Base-by-base conservation (phyloP, 768 basidiomycete species). In the Amanita pallidorosea region DNA sequence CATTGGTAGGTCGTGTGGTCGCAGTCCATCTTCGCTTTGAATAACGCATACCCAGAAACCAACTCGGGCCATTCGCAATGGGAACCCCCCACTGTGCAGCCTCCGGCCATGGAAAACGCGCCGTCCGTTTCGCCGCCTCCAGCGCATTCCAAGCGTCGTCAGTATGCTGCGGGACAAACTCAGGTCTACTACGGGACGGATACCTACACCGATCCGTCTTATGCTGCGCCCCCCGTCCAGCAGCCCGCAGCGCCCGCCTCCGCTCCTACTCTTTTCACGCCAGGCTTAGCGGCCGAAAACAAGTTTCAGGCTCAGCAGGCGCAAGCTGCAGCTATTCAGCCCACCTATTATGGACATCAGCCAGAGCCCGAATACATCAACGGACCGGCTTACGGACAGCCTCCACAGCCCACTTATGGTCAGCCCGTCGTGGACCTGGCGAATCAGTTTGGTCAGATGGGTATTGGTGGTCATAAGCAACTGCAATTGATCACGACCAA, bases 161-260 rank as follows among this genome's bases (percentile, higher is more conserved):
- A 95, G 65, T 97, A 97, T 64, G 94, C 94, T 45, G 82, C 89
- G 3, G 93, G 89, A 9, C 93, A 96, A 67, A 91, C 91, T 1
- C 89, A 92, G 61, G 90, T 79, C 2, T 93, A 93, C 64, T 90
- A 90, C 57, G 79, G 81, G 33, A 62, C 66, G 11, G 72, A 73
- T 23, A 69, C 68, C 3, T 56, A 66, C 33, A 56, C 71, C 37
- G 79, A 79, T 45, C 73, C 79, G 9, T 58, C 63, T 25, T 77
- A 76, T 56, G 62, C 54, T 13, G 58, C 50, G 62, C 66, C 57
- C 23, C 63, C 66, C 25, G 72, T 62, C 15, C 63, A 69, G 9
- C 73, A 68, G 51, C 61, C 66, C 33, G 76, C 65, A 45, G 70
- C 59, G 17, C 67, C 38, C 50, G 62, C 62, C 12, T 68, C 68